Base-by-base conservation (phyloP, 2,329 filamentous ascomycete genomes). In the Aulographum hederae region DNA sequence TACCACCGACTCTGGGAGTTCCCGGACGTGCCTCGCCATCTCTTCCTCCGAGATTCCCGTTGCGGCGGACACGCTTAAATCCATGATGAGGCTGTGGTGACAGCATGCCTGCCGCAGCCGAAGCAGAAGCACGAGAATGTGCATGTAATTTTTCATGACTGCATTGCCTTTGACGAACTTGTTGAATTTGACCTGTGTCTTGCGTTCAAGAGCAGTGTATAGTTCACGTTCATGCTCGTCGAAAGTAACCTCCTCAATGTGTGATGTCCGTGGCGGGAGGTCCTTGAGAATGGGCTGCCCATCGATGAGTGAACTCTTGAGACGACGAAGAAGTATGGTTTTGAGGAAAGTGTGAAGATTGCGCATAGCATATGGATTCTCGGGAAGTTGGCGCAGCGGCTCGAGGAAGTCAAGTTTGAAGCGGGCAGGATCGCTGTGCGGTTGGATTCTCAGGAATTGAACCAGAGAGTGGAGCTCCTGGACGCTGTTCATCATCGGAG, bases 401-500 rank as follows among this genome's bases (percentile, higher is more conserved):
- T 53, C 57, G 30, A 62, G 61, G 34, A 72, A 70, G 32, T 70
- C 63, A 2, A 56, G 46, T 26, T 63, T 64, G 48, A 91, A 92
- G 15, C 57, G 55, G 0, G 66, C 56, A 55, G 66, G 67, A 11
- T 67, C 59, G 42, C 67, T 69, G 50, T 89, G 92, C 2, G 81
- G 82, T 37, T 65, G 65, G 45, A 91, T 85, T 2, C 65, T 62
- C 12, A 92, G 60, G 46, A 92, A 94, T 2, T 69, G 66, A 28
- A 93, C 61, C 14, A 92, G 56, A 1, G 81, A 78, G 44, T 69
- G 84, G 3, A 92, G 60, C 43, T 94, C 85, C 16, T 68, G 60
- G 3, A 86, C 70, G 10, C 65, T 71, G 43, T 93, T 93, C 77
- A 89, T 89, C 77, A 86, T 84, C 0, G 80, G 80, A 0, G 80